Percentiles rank a stretch among this genome's conserved stretches.
Conservation (phyloP, 2,329 filamentous ascomycete species). For the Lasiodiplodia theobromae region DNA sequence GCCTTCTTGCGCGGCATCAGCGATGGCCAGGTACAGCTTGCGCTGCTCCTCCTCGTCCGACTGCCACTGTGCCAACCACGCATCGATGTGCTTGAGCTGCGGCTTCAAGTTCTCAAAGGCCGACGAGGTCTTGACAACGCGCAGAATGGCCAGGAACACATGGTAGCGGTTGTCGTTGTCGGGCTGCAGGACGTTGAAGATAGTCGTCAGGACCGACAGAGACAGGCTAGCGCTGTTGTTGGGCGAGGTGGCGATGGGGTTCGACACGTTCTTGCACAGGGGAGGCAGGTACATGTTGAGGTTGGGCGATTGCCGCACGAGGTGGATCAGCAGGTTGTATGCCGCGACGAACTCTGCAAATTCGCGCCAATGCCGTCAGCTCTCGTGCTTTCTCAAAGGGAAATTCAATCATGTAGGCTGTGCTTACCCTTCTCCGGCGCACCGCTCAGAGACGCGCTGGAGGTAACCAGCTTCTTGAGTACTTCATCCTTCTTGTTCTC, state of each 20-base stretch:
- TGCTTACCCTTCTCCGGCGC: conserved; percentile 81
- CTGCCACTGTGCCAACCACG: conserved; percentile 85
- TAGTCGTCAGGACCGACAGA: conserved; percentile 87
- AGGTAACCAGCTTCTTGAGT: conserved; percentile 86
- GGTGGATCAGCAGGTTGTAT: conserved; percentile 95
- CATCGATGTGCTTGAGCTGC: conserved; percentile 81
- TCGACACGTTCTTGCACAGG: conserved; percentile 88
- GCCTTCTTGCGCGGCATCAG: conserved; percentile 79
- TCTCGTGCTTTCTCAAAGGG: conserved; percentile 3
- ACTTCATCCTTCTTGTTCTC: conserved; percentile 79
- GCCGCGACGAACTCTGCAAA: conserved; percentile 85
- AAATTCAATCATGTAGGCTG: neutral
- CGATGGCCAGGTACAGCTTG: conserved; percentile 82
- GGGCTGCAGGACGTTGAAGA: conserved; percentile 90
- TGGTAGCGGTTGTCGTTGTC: conserved; percentile 84
- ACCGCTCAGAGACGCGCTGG: conserved; percentile 77
- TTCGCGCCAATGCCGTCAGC: conserved; percentile 8
- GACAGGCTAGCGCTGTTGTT: conserved; percentile 85
- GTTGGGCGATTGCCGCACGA: conserved; percentile 85
- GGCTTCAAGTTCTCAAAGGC: conserved; percentile 82
- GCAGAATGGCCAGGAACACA: conserved; percentile 87
- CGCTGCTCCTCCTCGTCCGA: conserved; percentile 82
- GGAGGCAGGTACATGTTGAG: conserved; percentile 84
- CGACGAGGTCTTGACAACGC: conserved; percentile 73
- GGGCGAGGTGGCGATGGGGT: conserved; percentile 85